Conservation (phyloP, 2,329 filamentous ascomycete genomes). For the Bipolaris cookei region DNA sequence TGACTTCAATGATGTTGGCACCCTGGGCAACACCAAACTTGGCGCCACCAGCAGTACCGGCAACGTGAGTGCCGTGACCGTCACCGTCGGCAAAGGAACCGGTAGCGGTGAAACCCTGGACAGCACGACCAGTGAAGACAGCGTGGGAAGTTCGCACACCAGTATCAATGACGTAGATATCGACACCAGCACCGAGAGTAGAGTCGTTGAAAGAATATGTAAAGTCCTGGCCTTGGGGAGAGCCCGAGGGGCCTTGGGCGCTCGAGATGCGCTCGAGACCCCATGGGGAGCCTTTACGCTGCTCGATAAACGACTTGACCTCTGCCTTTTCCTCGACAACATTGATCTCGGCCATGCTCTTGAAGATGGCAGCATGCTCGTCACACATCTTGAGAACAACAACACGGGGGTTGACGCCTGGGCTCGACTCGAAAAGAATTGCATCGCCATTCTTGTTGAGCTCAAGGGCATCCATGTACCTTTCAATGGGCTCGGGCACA, state of each 20-base stretch:
- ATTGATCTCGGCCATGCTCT: slow-evolving; percentile 50
- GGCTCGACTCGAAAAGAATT: slow-evolving; percentile 47
- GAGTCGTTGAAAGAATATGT: slow-evolving; percentile 51
- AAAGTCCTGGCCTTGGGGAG: slow-evolving; percentile 43
- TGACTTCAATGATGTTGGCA: slow-evolving; percentile 59
- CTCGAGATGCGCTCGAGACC: slow-evolving; percentile 56
- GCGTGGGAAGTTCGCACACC: slow-evolving; percentile 55
- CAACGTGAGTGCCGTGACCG: slow-evolving; percentile 58
- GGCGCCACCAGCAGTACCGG: slow-evolving; percentile 54
- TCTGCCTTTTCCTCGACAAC: slow-evolving; percentile 52
- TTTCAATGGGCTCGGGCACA: slow-evolving; percentile 9
- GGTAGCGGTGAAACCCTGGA: slow-evolving; percentile 50
- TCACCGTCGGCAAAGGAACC: slow-evolving; percentile 49
- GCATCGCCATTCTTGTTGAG: slow-evolving; percentile 44
- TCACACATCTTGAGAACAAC: slow-evolving; percentile 51
- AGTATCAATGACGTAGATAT: slow-evolving; percentile 59
- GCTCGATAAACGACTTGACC: slow-evolving; percentile 39
- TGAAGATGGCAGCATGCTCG: slow-evolving; percentile 49
- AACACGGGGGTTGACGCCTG: slow-evolving; percentile 49
- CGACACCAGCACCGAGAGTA: slow-evolving; percentile 51
- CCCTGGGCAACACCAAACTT: slow-evolving; percentile 57
- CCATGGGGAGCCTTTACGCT: slow-evolving; percentile 52
- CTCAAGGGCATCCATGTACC: slow-evolving; percentile 26
- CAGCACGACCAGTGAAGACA: slow-evolving; percentile 54
- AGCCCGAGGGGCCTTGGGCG: slow-evolving; percentile 42